Conservation (phyloP, 164 flowering plant species). For the Magnolia sinica region DNA sequence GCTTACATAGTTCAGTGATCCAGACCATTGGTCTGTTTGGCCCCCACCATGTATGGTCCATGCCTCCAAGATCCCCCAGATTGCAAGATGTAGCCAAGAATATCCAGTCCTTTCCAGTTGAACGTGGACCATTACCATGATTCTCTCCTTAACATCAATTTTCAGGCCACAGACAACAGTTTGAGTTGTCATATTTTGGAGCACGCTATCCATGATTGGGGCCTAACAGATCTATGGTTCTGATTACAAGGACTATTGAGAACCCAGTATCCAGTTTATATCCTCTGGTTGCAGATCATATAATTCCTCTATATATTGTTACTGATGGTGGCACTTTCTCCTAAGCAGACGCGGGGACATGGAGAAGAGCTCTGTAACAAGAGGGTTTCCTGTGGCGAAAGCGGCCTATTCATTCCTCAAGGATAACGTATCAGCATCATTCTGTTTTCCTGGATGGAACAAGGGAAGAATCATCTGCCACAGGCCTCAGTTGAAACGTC, state of each 20-base stretch:
- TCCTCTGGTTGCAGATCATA: background rate
- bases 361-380: slow-evolving; percentile 60
- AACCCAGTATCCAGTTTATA: background rate
- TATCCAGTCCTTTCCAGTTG: background rate
- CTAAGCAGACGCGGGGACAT: slow-evolving; percentile 67
- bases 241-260: background rate
- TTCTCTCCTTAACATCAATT: background rate
- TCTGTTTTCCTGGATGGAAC: slow-evolving; percentile 82
- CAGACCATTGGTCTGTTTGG: background rate
- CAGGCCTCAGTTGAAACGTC: slow-evolving; percentile 60
- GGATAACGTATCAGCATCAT: slow-evolving; percentile 57
- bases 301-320: background rate
- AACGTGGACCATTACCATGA: background rate
- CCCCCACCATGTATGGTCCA: background rate
- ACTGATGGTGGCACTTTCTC: slow-evolving; percentile 7
- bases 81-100: background rate
- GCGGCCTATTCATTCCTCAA: slow-evolving; percentile 64
- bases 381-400: slow-evolving; percentile 66
- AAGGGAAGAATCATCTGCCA: slow-evolving; percentile 83
- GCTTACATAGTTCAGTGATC: background rate
- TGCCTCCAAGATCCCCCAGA: background rate
- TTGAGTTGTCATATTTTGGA: background rate
- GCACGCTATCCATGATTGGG: background rate
- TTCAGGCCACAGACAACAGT: background rate
- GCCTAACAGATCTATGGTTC: background rate